These are phyloP conservation scores for Schizochytrium sp. DNA, from an alignment of 108 stramenopile genomes.

Conservation along the genomic window DNA sequence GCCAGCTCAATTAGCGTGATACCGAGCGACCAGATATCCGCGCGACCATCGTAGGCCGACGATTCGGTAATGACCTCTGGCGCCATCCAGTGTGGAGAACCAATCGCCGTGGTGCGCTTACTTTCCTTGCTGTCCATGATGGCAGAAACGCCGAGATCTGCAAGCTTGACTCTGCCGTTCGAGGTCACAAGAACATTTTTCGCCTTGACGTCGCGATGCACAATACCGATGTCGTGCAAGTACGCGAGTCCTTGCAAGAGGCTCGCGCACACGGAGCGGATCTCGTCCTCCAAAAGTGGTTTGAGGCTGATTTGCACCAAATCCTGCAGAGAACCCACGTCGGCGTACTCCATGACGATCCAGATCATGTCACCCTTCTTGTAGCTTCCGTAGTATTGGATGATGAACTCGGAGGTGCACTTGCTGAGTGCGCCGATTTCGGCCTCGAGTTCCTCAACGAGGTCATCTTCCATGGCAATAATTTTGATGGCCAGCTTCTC, in stretches of 20 bases:
- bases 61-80: not conserved
- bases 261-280: not conserved
- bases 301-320: not conserved
- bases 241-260: slow-evolving; percentile 66
- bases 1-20: slow-evolving; percentile 37
- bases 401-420: not conserved
- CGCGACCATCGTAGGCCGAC: not conserved
- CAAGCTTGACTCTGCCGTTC: not conserved
- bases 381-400: not conserved
- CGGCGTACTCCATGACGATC: slow-evolving; percentile 17
- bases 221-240: slow-evolving; percentile 54
- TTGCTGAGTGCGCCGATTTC: not conserved
- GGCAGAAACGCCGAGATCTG: not conserved
- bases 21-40: slow-evolving; percentile 20
- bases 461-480: slow-evolving; percentile 23
- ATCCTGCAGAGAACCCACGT: slow-evolving; percentile 2
- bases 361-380: not conserved
- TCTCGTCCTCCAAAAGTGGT: not conserved
- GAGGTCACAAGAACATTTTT: not conserved
- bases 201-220: slow-evolving; percentile 55
- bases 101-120: not conserved
- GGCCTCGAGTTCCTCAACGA: not conserved
- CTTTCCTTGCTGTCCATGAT: not conserved
- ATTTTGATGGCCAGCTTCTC: slow-evolving; percentile 55
- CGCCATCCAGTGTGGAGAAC: slow-evolving; percentile 21